Conservation (phyloP, 75 land plant species). For the Cryptomeria japonica region DNA sequence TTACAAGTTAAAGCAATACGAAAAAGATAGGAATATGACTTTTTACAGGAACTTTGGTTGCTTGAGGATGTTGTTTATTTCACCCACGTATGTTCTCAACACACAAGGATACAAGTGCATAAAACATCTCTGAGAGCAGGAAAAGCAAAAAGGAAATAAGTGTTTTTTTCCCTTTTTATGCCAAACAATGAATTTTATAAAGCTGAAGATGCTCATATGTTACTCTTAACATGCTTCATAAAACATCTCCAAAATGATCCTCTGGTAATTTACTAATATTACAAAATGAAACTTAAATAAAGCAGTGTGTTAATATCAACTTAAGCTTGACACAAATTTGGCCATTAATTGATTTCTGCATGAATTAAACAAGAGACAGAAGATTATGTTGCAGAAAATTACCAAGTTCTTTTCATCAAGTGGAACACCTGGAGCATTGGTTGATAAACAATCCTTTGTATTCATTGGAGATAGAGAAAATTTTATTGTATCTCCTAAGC, state of each 20-base stretch:
- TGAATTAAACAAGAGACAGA: neutral
- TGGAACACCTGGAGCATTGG: conserved; percentile 93
- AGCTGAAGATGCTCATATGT: neutral
- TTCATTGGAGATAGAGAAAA: conserved; percentile 91
- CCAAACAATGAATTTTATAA: neutral
- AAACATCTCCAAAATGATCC: neutral
- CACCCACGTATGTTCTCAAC: neutral
- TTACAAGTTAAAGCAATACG: conserved; percentile 5
- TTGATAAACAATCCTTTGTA: conserved; percentile 78
- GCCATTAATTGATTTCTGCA: neutral
- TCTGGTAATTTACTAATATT: no score
- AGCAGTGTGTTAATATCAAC: neutral
- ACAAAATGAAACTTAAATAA: neutral
- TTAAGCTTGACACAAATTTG: neutral
- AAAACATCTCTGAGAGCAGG: neutral
- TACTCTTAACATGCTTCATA: neutral
- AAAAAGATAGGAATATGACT: neutral
- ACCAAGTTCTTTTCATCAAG: conserved; percentile 97
- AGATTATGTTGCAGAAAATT: neutral
- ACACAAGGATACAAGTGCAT: neutral
- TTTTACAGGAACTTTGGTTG: neutral
- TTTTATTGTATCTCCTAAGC: conserved; percentile 91
- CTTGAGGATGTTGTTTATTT: neutral
- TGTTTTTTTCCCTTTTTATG: neutral
- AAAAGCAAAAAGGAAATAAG: neutral